phyloP scores from a whole-genome alignment of 1,139 yeast species.

The Petasospora fabianii region DNA sequence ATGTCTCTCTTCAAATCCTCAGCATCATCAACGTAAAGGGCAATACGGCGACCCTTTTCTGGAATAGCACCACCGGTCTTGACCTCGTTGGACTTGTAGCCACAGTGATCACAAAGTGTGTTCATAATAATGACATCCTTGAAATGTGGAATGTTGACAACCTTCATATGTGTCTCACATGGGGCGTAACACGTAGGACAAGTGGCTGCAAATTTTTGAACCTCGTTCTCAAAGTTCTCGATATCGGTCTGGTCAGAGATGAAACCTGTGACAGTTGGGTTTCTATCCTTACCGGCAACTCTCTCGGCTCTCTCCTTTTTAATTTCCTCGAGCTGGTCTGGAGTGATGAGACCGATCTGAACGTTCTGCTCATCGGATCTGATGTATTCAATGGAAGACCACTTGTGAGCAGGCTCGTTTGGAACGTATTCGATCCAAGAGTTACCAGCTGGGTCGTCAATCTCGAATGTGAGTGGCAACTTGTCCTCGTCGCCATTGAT shows the following conservation, averaged over 20 bases:
- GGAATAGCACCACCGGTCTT: slow-evolving; percentile 98
- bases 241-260: slow-evolving; percentile 71
- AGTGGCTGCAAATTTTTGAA: slow-evolving; percentile 87
- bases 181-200: slow-evolving; percentile 84
- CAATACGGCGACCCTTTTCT: slow-evolving; percentile 70
- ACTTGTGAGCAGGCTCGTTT: slow-evolving; percentile 83
- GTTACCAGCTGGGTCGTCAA: slow-evolving; percentile 97
- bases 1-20: slow-evolving; percentile 95
- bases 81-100: slow-evolving; percentile 95
- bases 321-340: slow-evolving; percentile 64
- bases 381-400: slow-evolving; percentile 81
- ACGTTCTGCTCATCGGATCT: slow-evolving; percentile 90
- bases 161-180: slow-evolving; percentile 94
- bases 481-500: slow-evolving; percentile 62
- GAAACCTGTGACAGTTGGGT: slow-evolving; percentile 54
- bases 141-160: slow-evolving; percentile 95
- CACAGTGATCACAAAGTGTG: slow-evolving; percentile 88
- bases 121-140: slow-evolving; percentile 97
- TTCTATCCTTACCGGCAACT: slow-evolving; percentile 39
- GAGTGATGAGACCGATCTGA: slow-evolving; percentile 78
- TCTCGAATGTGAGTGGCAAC: slow-evolving; percentile 72
- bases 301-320: slow-evolving; percentile 32
- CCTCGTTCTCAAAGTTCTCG: slow-evolving; percentile 82
- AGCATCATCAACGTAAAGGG: slow-evolving; percentile 77
- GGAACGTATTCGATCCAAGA: slow-evolving; percentile 94